phyloP scores from a whole-genome alignment of 2,329 filamentous ascomycete species.

The Exophiala oligosperma region DNA sequence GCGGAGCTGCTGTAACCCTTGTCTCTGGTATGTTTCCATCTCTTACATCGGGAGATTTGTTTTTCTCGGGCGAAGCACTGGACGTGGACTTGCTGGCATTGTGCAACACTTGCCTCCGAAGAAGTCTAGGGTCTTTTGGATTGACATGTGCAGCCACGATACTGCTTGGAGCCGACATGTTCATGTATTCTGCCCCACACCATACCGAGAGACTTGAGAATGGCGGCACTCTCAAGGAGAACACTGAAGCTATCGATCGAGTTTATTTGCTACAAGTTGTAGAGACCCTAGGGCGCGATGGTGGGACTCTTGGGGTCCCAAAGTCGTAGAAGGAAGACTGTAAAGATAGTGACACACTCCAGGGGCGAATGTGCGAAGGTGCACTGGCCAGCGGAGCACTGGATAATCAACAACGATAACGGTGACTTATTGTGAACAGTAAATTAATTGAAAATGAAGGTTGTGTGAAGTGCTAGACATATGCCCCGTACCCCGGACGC shows the following conservation, averaged over 20 bases:
- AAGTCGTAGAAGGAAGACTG: no score
- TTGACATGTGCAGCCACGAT: not conserved
- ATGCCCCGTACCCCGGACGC: no score
- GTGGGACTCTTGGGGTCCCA: no score
- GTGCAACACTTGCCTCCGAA: not conserved
- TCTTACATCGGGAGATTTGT: not conserved
- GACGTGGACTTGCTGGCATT: not conserved
- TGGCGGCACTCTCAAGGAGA: no score
- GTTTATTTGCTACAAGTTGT: not conserved
- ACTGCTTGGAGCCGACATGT: not conserved
- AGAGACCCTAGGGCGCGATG: not conserved
- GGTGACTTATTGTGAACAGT: no score
- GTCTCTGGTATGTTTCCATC: not conserved
- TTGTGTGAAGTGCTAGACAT: no score
- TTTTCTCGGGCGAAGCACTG: not conserved
- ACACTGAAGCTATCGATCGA: not conserved
- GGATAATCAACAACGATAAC: no score
- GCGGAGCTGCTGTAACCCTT: not conserved
- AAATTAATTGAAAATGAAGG: no score
- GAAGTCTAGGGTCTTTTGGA: slow-evolving; percentile 10
- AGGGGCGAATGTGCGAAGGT: no score
- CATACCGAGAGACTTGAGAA: not conserved
- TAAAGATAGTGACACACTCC: no score
- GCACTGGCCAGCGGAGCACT: no score
- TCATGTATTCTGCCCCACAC: not conserved